Evolutionary conservation across 257 asterid genomes (phyloP).

Genomic region (Solanum bulbocastanum): DNA sequence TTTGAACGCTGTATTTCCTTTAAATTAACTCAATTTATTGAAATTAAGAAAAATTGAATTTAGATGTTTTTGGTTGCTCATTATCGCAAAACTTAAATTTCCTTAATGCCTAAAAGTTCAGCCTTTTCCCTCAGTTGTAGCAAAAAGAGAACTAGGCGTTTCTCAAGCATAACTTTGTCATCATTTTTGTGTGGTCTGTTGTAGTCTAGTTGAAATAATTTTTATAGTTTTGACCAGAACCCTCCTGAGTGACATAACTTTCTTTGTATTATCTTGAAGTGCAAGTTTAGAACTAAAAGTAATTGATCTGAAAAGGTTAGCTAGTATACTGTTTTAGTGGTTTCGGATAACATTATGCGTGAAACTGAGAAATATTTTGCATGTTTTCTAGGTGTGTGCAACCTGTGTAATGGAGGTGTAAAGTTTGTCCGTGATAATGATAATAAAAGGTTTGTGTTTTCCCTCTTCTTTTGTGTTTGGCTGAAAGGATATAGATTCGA

Average conservation of each 20-base stretch:
- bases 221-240: not conserved
- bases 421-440: conserved; percentile 77
- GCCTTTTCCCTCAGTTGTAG: not conserved
- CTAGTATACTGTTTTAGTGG: not conserved
- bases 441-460: conserved; percentile 37
- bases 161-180: not conserved
- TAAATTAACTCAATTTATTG: not conserved
- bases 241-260: not conserved
- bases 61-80: not conserved
- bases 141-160: not conserved
- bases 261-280: not conserved
- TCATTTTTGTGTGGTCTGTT: not conserved
- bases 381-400: conserved; percentile 60
- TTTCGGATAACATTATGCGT: not conserved
- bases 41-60: not conserved
- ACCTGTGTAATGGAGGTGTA: conserved; percentile 85
- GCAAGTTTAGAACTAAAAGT: not conserved
- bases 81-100: not conserved
- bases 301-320: not conserved
- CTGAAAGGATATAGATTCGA: not conserved
- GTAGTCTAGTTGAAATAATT: not conserved
- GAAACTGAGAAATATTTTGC: not conserved
- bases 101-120: not conserved
- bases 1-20: not conserved
- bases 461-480: not conserved